Base-by-base conservation (phyloP, 2,329 filamentous ascomycete genomes). In the Tolypocladium paradoxum region DNA sequence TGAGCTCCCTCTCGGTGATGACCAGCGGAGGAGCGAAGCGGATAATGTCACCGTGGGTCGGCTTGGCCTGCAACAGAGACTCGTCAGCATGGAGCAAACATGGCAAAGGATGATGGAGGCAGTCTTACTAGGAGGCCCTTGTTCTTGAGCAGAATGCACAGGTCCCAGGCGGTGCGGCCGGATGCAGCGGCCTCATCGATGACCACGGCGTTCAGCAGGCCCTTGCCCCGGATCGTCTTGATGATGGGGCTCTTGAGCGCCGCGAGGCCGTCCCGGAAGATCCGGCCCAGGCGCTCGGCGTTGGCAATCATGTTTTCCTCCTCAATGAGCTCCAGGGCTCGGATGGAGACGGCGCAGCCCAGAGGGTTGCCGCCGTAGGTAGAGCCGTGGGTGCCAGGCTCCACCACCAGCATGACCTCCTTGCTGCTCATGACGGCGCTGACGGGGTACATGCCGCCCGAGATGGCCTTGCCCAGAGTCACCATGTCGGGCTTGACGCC, bases 331-430 rank as follows among this genome's bases (percentile, higher is more conserved):
- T 99, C 91, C 46, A 99, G 79, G 22, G 93, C 93, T 57, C 91
- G 88, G 66, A 99, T 96, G 27, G 92, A 95, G 33, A 99, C 89
- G 38, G 93, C 93, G 62, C 90, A 97, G 27, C 91, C 93, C 14
- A 99, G 78, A 20, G 93, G 93, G 73, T 99, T 99, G 50, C 93
- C 93, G 56, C 93, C 93, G 66, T 97, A 99, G n/a, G 93, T 99
- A 43, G 90, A 96, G 49, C 93, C 93, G 72, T 99, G 93, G 29
- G 93, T 97, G 55, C 93, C 93, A 29, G 93, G 89, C 77, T 99
- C 93, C 58, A 99, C 79, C 11, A 92, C 93, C 60, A 96, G 81
- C 91, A 99, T 96, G 58, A 97, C 78, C 54, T 96, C 91, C 73
- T 87, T 90, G 63, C 84, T 84, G 57, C 87, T 86, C 51, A 99